Evolutionary conservation across 148 eudicot species (phyloP), one percentile per base, ranked within the genome.

Genomic region (Amaranthus hypochondriacus): DNA sequence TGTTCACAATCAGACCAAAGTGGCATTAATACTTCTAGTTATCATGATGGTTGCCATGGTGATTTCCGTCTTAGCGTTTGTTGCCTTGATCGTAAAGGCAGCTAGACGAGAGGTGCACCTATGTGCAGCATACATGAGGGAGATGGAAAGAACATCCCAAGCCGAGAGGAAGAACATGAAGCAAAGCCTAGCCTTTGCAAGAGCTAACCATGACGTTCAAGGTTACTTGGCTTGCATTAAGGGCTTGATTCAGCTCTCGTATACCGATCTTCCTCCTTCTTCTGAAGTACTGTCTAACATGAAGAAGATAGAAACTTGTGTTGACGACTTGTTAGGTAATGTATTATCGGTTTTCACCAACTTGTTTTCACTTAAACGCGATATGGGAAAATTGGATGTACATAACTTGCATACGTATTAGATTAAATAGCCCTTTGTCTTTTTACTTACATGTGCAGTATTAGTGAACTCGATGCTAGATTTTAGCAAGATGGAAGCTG

Each of bases 141-240:
- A 89, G 72, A 82, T 76, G 90, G 93, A 90, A 68, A 85, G 87
- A 56, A 89, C 92, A 9, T 76, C 82, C 42, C 85, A 92, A 79
- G 89, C 89, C 11, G 93, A 89, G 78, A 85, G 84, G 65, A 93
- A 86, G 71, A 82, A 83, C 48, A 76, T 83, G 83, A 87, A 81
- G 49, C 89, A 87, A 78, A 90, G 87, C 78, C 70, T 78, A 14
- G 90, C 96, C 5, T 87, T 86, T 62, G 92, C 88, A 2, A 83
- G 78, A 8, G 90, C 93, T 14, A 93, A 87, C 82, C 98, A 94
- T 67, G 97, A 94, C 21, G 75, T 92, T 0, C 89, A 97, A 0
- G 89, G 86, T 59, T 82, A 83, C 52, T 72, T 94, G 14, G 92
- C 91, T 18, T 89, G 88, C 15, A 78, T 94, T 51, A 80, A 75